Conservation (phyloP, 108 stramenopile species). For the Ochromonas danica region DNA sequence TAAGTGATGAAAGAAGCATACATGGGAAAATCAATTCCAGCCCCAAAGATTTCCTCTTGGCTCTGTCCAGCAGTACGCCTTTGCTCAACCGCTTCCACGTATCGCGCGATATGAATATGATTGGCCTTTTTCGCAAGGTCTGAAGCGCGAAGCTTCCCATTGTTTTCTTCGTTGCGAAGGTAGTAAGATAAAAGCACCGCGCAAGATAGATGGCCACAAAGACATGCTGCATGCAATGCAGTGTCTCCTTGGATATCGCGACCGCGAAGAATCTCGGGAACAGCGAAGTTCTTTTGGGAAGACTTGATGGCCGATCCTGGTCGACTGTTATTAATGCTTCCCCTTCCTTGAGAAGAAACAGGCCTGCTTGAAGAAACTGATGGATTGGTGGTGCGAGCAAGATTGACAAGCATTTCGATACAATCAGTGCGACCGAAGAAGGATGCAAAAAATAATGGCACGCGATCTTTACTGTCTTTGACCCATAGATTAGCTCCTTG, state of each 20-base stretch:
- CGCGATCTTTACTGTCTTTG: not conserved
- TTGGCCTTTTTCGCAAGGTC: slow-evolving; percentile 7
- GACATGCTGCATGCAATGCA: slow-evolving; percentile 24
- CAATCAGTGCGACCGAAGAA: slow-evolving; percentile 27
- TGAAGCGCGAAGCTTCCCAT: not conserved
- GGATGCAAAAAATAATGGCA: slow-evolving; percentile 24
- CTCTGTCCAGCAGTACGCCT: not conserved
- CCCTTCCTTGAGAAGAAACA: not conserved
- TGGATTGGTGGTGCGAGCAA: not conserved
- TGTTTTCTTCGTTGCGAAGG: not conserved
- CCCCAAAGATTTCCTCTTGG: not conserved
- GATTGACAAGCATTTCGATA: not conserved
- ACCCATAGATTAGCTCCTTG: slow-evolving; percentile 24
- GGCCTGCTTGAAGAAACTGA: not conserved
- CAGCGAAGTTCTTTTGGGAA: not conserved
- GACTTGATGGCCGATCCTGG: not conserved
- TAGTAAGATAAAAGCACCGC: not conserved
- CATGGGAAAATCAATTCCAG: not conserved
- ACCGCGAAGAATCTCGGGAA: not conserved
- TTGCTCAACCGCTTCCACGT: not conserved
- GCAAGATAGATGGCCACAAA: not conserved
- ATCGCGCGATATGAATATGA: not conserved
- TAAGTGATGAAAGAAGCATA: not conserved
- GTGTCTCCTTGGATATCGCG: slow-evolving; percentile 28
- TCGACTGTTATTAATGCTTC: not conserved